phyloP scores from a whole-genome alignment of 1,139 yeast species.

The Taiozyma onychis region DNA sequence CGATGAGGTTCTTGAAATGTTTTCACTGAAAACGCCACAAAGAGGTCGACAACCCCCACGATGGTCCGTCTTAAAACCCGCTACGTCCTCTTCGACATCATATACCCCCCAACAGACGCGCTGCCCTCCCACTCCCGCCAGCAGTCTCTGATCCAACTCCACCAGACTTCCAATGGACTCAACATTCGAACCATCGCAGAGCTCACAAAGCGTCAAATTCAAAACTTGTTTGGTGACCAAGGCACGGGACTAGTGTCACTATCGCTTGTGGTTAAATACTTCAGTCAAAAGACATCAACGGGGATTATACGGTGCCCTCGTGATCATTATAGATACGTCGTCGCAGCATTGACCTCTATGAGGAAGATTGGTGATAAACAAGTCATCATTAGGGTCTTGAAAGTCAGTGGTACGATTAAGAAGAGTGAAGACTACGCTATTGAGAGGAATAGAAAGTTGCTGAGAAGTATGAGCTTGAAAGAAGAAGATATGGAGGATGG shows the following conservation, averaged over 20 bases:
- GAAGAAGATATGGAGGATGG: conserved; percentile 15
- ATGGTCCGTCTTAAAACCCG: conserved; percentile 91
- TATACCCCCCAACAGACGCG: conserved; percentile 46
- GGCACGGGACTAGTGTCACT: conserved; percentile 67
- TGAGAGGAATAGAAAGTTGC: conserved; percentile 24
- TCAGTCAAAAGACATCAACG: conserved; percentile 73
- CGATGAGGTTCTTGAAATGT: no score
- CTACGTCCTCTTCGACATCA: conserved; percentile 72
- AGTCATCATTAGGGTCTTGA: conserved; percentile 56
- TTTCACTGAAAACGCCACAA: no score
- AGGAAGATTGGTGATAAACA: conserved; percentile 44
- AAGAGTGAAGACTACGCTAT: conserved; percentile 72
- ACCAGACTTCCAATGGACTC: conserved; percentile 41
- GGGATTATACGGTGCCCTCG: conserved; percentile 80
- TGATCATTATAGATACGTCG: conserved; percentile 53
- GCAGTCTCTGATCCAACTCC: conserved; percentile 40
- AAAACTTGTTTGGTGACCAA: conserved; percentile 65
- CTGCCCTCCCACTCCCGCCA: conserved; percentile 15
- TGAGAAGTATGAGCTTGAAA: conserved; percentile 17
- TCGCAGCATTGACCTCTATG: conserved; percentile 70
- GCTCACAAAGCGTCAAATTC: conserved; percentile 47
- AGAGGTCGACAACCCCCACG: no score
- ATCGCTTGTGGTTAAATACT: conserved; percentile 67
- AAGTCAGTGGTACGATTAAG: conserved; percentile 84
- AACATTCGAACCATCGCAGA: conserved; percentile 44